Conservation (phyloP, 2,329 filamentous ascomycete species). For the Paecilomyces sp. region DNA sequence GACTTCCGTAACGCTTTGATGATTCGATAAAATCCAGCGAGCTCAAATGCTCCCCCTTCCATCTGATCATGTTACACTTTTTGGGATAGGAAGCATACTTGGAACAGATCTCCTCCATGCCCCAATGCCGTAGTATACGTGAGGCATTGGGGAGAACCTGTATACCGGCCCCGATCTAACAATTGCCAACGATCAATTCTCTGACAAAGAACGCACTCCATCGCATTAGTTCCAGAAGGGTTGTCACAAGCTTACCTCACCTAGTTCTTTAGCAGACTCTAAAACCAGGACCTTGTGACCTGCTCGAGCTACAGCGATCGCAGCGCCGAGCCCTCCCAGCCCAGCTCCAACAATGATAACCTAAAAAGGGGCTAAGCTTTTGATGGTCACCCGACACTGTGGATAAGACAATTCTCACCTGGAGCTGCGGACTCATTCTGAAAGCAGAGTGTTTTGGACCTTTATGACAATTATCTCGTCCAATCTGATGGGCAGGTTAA, state of each 20-base stretch:
- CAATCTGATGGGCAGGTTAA: background rate
- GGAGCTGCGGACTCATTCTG: background rate
- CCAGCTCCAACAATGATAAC: slow-evolving; percentile 24
- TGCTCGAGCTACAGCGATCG: slow-evolving; percentile 17
- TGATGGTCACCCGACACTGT: background rate
- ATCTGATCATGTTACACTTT: slow-evolving; percentile 44
- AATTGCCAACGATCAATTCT: background rate
- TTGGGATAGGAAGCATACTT: slow-evolving; percentile 35
- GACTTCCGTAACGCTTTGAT: slow-evolving; percentile 37
- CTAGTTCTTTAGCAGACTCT: slow-evolving; percentile 23
- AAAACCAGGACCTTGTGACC: slow-evolving; percentile 21
- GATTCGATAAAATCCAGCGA: slow-evolving; percentile 43
- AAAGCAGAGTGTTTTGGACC: too few species aligned
- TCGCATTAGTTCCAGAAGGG: background rate
- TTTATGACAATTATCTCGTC: background rate
- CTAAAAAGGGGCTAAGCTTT: background rate
- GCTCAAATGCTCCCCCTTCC: slow-evolving; percentile 46
- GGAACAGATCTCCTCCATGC: slow-evolving; percentile 36
- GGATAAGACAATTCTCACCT: background rate
- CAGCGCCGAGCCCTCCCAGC: slow-evolving; percentile 22
- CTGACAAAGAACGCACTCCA: background rate
- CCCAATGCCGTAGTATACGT: slow-evolving; percentile 27
- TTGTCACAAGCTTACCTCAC: slow-evolving; percentile 9
- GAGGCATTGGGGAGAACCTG: slow-evolving; percentile 42
- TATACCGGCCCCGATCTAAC: slow-evolving; percentile 59